Evolutionary conservation across 1,284 basidiomycete species (phyloP), one percentile per base, ranked within the genome.

Genomic region (Naganishia liquefaciens): DNA sequence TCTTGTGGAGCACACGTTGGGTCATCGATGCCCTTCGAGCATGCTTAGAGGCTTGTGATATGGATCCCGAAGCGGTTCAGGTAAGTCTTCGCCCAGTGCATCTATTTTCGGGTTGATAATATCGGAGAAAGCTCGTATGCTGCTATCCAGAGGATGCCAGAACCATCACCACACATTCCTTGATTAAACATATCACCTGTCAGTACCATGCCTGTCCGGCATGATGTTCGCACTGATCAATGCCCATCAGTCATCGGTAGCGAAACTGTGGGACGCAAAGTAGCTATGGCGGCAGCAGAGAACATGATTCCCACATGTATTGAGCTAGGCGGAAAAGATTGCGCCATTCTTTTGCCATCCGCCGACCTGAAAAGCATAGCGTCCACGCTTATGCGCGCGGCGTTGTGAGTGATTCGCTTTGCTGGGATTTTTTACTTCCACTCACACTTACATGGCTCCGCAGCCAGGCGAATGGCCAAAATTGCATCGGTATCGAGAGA

Each of bases 401-500:
- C 90, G 62, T 95, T 90, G 90, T 93, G 76, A 77, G 90, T 82
- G n/a, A 19, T 39, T 37, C 7, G 4, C 10, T 13, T 10, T 37
- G 33, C 13, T 17, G 17, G 19, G 30, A 17, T 5, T 19, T 10
- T 27, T 1, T 5, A 2, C 9, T 17, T 23, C 30, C 7, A 9
- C 7, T 10, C 17, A 21, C 19, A 15, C 19, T 23, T 39, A 25
- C 28, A 13, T 43, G 46, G n/a, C 17, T 15, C 25, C 7, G 52
- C 73, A 91, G 90, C 81, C 91, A 93, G 82, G 92, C 91, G 68
- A 84, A 85, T 47, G 95, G 95, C 19, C 95, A 98, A 79, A 98
- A 98, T 76, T 99, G 95, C 76, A 95, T 96, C 70, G 93, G 94
- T 30, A 90, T 95, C 66, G 95, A 99, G 77, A 86, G 93, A 0